Evolutionary conservation across 2,329 filamentous ascomycete species (phyloP), one percentile per base, ranked within the genome.

Genomic region (Aspergillus tanneri): DNA sequence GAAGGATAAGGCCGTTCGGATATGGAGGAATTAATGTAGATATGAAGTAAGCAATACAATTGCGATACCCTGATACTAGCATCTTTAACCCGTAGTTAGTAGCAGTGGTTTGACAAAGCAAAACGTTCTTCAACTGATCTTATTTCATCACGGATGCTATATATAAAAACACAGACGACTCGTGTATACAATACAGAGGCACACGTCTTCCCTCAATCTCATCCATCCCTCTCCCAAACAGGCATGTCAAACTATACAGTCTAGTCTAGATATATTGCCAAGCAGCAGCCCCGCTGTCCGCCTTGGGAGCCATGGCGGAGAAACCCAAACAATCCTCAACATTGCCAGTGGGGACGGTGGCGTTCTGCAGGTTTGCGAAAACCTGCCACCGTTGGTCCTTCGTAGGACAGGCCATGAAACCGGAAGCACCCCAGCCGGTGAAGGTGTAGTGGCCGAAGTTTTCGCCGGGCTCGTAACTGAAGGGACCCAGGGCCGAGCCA

Each of bases 1-100:
- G 8, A 92, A 92, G 67, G 93, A 99, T 69, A 96, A 95, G 70
- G 77, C 77, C 42, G 80, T 86, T 44, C 75, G 81, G 61, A 78
- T 85, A 57, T 86, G 83, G 83, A 77, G 80, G 58, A 79, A 85
- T 67, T 86, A 65, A 61, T 56, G 32, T 47, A 48, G 39, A 42
- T 48, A 42, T 24, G 23, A 32, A 28, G 27, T 22, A 21, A 32
- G 43, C 22, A 47, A 50, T 34, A 30, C 30, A 48, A 40, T 43
- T 41, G 46, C 44, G 57, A 61, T 59, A 60, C 58, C 58, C 58
- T 41, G 19, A 28, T 16, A 12, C 11, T 18, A 38, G 23, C 16
- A 24, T 14, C 12, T 12, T 21, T 10, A 9, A 21, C 12, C n/a
- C n/a, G n/a, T n/a, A n/a, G n/a, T n/a, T n/a, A n/a, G n/a, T n/a